Base-by-base conservation (phyloP, 805 yeast species). In the Metschnikowia picachoensis region DNA sequence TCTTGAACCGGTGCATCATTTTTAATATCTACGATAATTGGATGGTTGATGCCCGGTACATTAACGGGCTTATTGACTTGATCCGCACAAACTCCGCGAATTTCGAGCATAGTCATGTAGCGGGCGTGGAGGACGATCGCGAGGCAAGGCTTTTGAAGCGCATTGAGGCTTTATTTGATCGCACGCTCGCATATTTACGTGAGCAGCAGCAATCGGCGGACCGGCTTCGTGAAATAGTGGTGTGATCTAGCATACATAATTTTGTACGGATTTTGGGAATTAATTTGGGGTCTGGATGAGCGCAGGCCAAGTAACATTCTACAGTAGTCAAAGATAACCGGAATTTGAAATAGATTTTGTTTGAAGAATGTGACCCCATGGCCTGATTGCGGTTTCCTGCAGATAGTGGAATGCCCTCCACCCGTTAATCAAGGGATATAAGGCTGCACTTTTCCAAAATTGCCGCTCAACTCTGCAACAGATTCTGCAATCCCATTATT, bases 31-130 rank as follows among this genome's bases (percentile, higher is more conserved):
- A 85, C 56, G 96, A 94, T 3, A 85, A 83, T 55, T 77, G 76
- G 39, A 68, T 78, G 55, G 81, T 92, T 29, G 85, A 86, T 35
- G 73, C 82, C 35, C 79, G 80, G 57, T 89, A 89, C 59, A 81
- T 92, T 59, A 88, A 87, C 58, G 95, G 96, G 9, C 70, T 94
- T 51, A 85, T 94, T 46, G 95, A 88, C 53, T 73, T 94, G 58
- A 88, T 91, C 41, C 76, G 76, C 49, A 82, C 84, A 13, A 85
- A 83, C 55, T 64, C 85, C 47, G 81, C 74, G 39, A 74, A 76
- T 46, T 60, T 71, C 42, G 59, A 53, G 32, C 66, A 63, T 28
- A 67, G 62, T 17, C 53, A 51, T 51, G 34, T 48, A 31, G 49
- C 48, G n/a, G 50, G 51, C 14, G 65, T 56, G 35, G 65, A 59